Conservation (phyloP, 225 moss, liverwort and hornwort genomes). For the Bryoerythrophyllum caledonicum region DNA sequence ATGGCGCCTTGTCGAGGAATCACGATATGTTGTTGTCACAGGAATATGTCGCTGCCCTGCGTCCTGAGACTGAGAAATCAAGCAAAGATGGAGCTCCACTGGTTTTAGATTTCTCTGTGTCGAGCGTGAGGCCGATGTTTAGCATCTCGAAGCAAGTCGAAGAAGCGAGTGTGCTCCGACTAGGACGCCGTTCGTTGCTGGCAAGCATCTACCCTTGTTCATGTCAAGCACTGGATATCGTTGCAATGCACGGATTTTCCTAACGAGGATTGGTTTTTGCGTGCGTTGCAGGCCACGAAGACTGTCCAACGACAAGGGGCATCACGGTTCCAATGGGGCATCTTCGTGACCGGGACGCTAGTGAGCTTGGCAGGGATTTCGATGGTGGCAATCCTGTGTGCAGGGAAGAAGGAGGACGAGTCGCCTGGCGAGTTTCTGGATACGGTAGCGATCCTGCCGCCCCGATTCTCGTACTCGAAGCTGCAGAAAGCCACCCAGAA, state of each 20-base stretch:
- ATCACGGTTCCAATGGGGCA: slow-evolving; percentile 20
- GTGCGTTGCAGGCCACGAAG: not conserved
- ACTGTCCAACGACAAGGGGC: not conserved
- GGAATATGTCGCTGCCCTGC: slow-evolving; percentile 4
- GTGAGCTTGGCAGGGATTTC: slow-evolving; percentile 44
- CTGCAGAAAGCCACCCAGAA: slow-evolving; percentile 68
- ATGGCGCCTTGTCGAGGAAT: slow-evolving; percentile 11
- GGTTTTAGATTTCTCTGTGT: slow-evolving; percentile 12
- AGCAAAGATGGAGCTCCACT: not conserved
- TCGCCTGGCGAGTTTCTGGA: slow-evolving; percentile 50
- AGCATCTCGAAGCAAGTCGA: not conserved
- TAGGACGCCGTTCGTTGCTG: slow-evolving; percentile 36
- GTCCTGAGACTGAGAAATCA: not conserved
- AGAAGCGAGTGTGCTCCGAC: not conserved
- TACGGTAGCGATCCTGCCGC: slow-evolving; percentile 53
- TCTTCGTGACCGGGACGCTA: slow-evolving; percentile 23
- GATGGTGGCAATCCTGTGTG: slow-evolving; percentile 37
- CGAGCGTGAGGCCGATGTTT: not conserved
- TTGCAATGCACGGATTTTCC: not conserved
- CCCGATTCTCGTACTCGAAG: slow-evolving; percentile 57
- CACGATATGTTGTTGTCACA: slow-evolving; percentile 3
- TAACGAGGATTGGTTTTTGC: not conserved
- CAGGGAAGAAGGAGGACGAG: slow-evolving; percentile 51
- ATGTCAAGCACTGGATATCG: not conserved
- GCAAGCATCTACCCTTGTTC: not conserved